A percentile compares a stretch with the other conserved stretches of the same genome.
These are phyloP conservation scores for Fusarium cicatricum DNA, from an alignment of 2,329 filamentous ascomycete genomes.

Conservation along the genomic window DNA sequence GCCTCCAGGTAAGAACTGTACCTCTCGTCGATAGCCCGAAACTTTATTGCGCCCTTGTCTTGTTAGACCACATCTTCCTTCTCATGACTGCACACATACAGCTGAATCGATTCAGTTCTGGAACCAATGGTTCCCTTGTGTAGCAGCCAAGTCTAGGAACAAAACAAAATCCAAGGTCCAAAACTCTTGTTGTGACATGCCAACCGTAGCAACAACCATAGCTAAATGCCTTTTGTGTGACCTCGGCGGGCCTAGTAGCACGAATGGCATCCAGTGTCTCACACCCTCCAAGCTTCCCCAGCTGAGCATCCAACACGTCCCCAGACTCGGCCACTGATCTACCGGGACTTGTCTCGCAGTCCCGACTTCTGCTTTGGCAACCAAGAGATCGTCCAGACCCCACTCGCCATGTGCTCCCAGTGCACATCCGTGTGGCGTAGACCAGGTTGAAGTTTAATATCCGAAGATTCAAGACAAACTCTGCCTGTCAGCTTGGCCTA, in stretches of 20 bases:
- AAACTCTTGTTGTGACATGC: constrained; percentile 4
- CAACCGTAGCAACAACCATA: constrained; percentile 17
- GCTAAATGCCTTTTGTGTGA: constrained; percentile 14
- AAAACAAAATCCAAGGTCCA: not conserved
- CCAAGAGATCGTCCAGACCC: constrained; percentile 9
- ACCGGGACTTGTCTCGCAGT: not conserved
- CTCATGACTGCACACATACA: constrained; percentile 1
- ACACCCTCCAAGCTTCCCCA: constrained; percentile 11
- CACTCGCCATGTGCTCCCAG: constrained; percentile 31
- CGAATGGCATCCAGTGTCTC: constrained; percentile 25
- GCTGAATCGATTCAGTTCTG: constrained; percentile 4
- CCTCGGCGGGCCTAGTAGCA: constrained; percentile 2
- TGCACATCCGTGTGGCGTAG: not conserved
- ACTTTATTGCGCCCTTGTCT: constrained; percentile 17
- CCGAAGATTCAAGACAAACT: not conserved
- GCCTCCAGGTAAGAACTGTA: constrained; percentile 1
- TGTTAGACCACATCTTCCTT: not conserved
- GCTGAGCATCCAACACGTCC: not conserved
- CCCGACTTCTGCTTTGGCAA: not conserved
- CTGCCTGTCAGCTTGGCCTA: not conserved
- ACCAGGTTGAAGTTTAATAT: constrained; percentile 15
- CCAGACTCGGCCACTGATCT: constrained; percentile 18
- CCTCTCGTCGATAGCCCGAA: constrained; percentile 1
- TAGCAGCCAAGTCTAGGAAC: not conserved
- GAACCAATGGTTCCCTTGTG: not conserved